Percentiles rank a stretch among this genome's conserved stretches.
phyloP scores from a whole-genome alignment of 208 protist genomes.

The Leishmania arabica region DNA sequence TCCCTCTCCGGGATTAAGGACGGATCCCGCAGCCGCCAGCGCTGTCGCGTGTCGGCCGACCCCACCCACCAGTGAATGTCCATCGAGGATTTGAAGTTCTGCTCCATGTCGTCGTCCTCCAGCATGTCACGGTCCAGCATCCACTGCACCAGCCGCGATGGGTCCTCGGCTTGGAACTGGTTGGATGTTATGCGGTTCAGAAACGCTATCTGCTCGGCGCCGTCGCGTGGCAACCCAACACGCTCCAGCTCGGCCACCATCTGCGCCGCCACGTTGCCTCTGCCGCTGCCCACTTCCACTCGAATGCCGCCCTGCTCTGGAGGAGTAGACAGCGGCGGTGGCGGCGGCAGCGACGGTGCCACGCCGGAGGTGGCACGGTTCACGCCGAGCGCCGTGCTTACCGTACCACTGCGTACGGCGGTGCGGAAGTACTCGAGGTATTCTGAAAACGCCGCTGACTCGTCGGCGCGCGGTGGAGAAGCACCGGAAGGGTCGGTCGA shows the following conservation, averaged over 20 bases:
- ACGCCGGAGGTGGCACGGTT: background rate
- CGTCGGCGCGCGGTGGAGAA: background rate
- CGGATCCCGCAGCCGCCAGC: slow-evolving; percentile 65
- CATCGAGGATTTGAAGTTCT: slow-evolving; percentile 39
- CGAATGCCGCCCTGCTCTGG: background rate
- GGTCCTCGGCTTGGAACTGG: slow-evolving; percentile 28
- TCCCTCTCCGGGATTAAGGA: slow-evolving; percentile 58
- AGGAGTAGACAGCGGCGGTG: background rate
- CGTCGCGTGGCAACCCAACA: slow-evolving; percentile 8
- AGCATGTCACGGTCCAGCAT: slow-evolving; percentile 36
- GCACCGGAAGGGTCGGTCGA: background rate
- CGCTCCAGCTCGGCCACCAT: slow-evolving; percentile 4
- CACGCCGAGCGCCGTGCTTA: background rate
- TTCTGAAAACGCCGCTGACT: background rate
- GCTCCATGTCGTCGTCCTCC: slow-evolving; percentile 32
- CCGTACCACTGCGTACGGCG: background rate
- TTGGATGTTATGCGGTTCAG: slow-evolving; percentile 26
- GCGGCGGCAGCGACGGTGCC: background rate
- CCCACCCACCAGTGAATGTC: slow-evolving; percentile 79
- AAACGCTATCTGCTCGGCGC: slow-evolving; percentile 24
- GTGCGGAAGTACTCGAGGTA: slow-evolving; percentile 1
- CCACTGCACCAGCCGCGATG: slow-evolving; percentile 40
- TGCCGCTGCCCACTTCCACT: background rate
- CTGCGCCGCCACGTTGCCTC: background rate
- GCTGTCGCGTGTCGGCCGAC: slow-evolving; percentile 55